Conservation (phyloP, 345 rosid genomes). For the Carallia pectinifolia region DNA sequence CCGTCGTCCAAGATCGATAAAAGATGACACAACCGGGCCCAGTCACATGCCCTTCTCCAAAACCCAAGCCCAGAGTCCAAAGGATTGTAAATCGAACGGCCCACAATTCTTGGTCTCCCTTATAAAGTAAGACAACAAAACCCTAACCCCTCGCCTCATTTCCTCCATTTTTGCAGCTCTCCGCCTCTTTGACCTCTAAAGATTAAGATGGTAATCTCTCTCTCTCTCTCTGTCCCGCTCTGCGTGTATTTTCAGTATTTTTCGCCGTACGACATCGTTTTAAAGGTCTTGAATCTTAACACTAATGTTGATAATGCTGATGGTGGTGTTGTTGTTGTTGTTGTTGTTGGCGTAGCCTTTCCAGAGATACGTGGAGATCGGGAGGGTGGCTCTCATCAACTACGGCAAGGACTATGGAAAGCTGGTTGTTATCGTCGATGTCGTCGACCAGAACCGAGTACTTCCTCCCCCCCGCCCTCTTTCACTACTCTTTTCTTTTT, state of each 20-base stretch:
- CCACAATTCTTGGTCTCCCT: background rate
- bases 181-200: background rate
- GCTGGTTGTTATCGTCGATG: constrained; percentile 90
- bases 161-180: background rate
- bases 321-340: background rate
- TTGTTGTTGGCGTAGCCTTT: constrained; percentile 44
- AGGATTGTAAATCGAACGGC: constrained; percentile 20
- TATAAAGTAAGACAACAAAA: constrained; percentile 12
- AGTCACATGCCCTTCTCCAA: too few relatives aligned
- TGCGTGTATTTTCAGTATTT: background rate
- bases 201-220: constrained; percentile 34
- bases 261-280: background rate
- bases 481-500: background rate
- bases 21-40: too few relatives aligned
- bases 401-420: constrained; percentile 80
- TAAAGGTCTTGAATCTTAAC: background rate
- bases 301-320: background rate
- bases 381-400: constrained; percentile 82
- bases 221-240: background rate
- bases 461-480: background rate
- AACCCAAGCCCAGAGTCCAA: too few relatives aligned
- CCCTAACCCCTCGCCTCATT: constrained; percentile 16
- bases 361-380: constrained; percentile 93
- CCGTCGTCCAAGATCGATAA: too few relatives aligned
- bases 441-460: constrained; percentile 86